Evolutionary conservation across 164 flowering plant genomes (phyloP).

Genomic region (Houttuynia cordata): DNA sequence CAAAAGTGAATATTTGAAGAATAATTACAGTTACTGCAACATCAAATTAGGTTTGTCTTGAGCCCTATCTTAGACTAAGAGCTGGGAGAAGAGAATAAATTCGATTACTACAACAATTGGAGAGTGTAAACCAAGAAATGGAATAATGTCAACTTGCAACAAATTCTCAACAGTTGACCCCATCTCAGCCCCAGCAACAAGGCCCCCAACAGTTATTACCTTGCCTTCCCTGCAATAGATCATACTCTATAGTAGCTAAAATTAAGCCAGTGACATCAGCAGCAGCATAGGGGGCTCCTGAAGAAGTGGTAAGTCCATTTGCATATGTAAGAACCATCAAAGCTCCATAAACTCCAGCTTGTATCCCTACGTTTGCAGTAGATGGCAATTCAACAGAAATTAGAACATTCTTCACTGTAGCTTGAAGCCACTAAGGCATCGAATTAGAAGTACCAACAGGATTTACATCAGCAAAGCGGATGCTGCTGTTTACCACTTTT

Average conservation of each 20-base stretch:
- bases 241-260: conserved; percentile 33
- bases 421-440: conserved; percentile 79
- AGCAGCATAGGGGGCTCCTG: conserved; percentile 37
- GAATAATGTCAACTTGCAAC: conserved; percentile 85
- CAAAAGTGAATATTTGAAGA: too few species aligned
- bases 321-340: too few species aligned
- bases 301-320: conserved; percentile 49
- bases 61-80: conserved; percentile 58
- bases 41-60: neutral
- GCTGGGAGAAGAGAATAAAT: conserved; percentile 69
- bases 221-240: conserved; percentile 68
- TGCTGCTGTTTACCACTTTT: conserved; percentile 57
- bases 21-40: too few species aligned
- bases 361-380: too few species aligned
- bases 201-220: conserved; percentile 71
- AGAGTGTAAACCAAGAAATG: conserved; percentile 72
- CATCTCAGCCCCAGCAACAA: conserved; percentile 80
- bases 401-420: too few species aligned
- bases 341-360: too few species aligned
- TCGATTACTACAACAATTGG: conserved; percentile 80
- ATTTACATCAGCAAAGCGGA: too few species aligned
- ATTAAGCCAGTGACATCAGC: conserved; percentile 90
- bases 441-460: too few species aligned
- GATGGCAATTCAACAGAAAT: too few species aligned
- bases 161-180: conserved; percentile 89